These are phyloP conservation scores for Anisodus acutangulus DNA, from an alignment of 257 asterid species.

Conservation along the genomic window DNA sequence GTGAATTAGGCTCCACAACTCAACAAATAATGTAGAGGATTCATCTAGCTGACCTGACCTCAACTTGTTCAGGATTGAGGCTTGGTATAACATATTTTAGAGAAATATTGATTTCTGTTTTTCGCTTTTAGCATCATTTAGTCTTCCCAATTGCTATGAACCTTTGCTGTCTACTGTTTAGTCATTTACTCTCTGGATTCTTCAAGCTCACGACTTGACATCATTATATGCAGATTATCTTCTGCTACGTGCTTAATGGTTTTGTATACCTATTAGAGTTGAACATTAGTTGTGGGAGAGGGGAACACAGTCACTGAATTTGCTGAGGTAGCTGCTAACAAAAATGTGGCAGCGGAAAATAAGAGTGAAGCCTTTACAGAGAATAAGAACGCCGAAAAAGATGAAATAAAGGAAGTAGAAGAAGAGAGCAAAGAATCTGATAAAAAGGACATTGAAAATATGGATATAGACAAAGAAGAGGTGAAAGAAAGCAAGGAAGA, in stretches of 20 bases:
- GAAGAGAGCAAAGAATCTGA: conserved; percentile 23
- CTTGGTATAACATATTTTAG: not conserved
- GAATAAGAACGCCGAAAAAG: conserved; percentile 16
- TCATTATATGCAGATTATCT: not conserved
- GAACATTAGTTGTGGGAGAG: conserved; percentile 55
- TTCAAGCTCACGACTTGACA: not conserved
- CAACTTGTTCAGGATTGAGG: not conserved
- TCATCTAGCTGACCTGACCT: not conserved
- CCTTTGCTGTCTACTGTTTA: not conserved
- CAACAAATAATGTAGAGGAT: no score
- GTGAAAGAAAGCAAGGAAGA: conserved; percentile 14
- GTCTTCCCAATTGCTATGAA: not conserved
- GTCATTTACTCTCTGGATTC: not conserved
- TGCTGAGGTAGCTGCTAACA: conserved; percentile 48
- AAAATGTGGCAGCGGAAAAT: conserved; percentile 28
- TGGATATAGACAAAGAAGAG: conserved; percentile 27
- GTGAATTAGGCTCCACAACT: no score
- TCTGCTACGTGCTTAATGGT: not conserved
- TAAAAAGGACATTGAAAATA: conserved; percentile 27
- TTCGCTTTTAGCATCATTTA: not conserved
- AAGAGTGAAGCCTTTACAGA: conserved; percentile 29
- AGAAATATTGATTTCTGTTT: not conserved
- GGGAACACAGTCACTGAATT: conserved; percentile 55
- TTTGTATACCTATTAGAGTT: not conserved
- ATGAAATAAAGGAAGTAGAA: conserved; percentile 6